Evolutionary conservation across 805 yeast genomes (phyloP), one percentile per base, ranked within the genome.

Genomic region (Candida fluviatilis): DNA sequence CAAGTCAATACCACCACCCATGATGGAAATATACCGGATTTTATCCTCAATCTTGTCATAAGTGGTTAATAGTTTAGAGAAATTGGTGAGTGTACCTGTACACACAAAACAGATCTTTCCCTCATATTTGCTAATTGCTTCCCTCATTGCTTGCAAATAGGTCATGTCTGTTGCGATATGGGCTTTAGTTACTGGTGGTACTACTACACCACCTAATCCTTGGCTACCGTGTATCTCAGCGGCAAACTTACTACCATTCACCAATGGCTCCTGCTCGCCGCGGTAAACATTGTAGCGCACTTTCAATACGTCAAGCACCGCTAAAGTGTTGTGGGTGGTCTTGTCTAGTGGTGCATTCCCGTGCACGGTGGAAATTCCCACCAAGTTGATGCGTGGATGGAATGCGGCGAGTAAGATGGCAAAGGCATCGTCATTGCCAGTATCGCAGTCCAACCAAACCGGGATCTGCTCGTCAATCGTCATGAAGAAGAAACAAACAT

Each of bases 401-500:
- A 73, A 76, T 5, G 76, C 64, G 0, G 86, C 78, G 18, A 88
- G 46, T 7, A 84, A 61, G 5, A 88, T 67, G 3, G 93, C 95
- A 32, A 85, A 73, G 1, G 85, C 82, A 51, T 88, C 96, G 53
- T 88, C 96, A 51, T 84, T 93, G 1, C 96, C 95, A 0, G 95
- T 95, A 54, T 88, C 96, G 58, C 96, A 88, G 60, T 88, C 96
- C 10, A 88, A 58, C 95, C 95, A 88, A 4, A 88, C 51, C 0
- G 95, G 95, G 2, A 66, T 49, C 10, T 37, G 40, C 14, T 52
- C 29, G 29, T 26, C 29, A 6, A 26, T 12, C 29, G 29, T 26
- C 29, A 26, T 26, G 25, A 11, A n/a, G n/a, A n/a, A n/a, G n/a
- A n/a, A n/a, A n/a, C n/a, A n/a, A n/a, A n/a, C n/a, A n/a, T n/a